Percentiles rank a stretch among this genome's conserved stretches.
Conservation (phyloP, 108 stramenopile species). For the Conticribra weissflogii region DNA sequence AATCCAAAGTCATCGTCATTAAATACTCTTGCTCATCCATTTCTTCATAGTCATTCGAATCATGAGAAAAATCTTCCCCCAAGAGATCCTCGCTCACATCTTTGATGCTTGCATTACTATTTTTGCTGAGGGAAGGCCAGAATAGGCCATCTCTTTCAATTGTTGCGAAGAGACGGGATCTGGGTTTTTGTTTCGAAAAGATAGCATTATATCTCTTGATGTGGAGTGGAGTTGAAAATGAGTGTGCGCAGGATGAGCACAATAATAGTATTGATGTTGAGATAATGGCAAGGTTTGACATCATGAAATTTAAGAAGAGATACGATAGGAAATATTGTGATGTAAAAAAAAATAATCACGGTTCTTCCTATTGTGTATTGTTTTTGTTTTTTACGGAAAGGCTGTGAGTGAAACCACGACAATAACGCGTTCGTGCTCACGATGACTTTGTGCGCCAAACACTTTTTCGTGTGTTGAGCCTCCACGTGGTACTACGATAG, state of each 20-base stretch:
- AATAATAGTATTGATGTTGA: neutral
- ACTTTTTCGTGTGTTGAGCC: no score
- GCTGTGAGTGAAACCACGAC: no score
- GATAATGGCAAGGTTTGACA: no score
- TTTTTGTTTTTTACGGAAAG: no score
- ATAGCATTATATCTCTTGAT: neutral
- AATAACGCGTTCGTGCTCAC: no score
- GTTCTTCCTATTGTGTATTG: no score
- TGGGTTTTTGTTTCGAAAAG: neutral
- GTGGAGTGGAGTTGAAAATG: neutral
- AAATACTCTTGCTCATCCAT: slow-evolving; percentile 40
- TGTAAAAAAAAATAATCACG: no score
- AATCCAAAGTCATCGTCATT: slow-evolving; percentile 43
- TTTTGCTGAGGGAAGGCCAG: slow-evolving; percentile 28
- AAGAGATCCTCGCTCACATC: neutral
- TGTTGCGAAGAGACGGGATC: slow-evolving; percentile 1
- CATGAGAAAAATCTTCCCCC: slow-evolving; percentile 1
- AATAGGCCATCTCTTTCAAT: slow-evolving; percentile 36
- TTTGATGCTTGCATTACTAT: neutral
- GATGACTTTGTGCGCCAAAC: no score
- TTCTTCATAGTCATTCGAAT: slow-evolving; percentile 23
- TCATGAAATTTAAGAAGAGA: no score
- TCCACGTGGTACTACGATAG: no score
- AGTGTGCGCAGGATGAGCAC: neutral
- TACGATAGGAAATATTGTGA: no score